A percentile compares a stretch with the other conserved stretches of the same genome.
phyloP scores from a whole-genome alignment of 495 filamentous ascomycete genomes.

The Tuber umbilicatum region DNA sequence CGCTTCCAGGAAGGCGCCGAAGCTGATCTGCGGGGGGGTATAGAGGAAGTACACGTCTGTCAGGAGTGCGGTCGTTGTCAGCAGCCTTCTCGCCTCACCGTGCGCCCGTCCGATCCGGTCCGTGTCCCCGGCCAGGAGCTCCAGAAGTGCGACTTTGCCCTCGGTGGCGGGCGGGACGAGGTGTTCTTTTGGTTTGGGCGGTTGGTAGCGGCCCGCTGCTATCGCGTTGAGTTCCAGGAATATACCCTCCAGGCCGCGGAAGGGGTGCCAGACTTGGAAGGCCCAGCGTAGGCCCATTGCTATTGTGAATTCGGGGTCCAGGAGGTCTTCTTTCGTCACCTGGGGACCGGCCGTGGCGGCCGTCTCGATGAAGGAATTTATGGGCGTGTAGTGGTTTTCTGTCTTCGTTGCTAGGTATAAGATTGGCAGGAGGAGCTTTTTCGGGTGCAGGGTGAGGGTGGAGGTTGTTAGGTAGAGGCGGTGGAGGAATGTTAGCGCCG shows the following conservation, averaged over 20 bases:
- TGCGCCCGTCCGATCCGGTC: constrained; percentile 61
- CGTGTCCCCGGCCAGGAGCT: neutral
- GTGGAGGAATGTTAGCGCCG: constrained; percentile 82
- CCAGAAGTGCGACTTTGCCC: constrained; percentile 8
- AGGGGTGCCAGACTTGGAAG: constrained; percentile 87
- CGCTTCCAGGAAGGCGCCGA: constrained; percentile 66
- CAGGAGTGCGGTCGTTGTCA: constrained; percentile 72
- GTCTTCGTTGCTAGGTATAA: constrained; percentile 90
- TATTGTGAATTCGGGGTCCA: constrained; percentile 83
- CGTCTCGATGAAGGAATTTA: constrained; percentile 57
- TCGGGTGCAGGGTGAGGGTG: constrained; percentile 87
- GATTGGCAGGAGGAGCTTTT: constrained; percentile 73
- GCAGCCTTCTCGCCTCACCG: constrained; percentile 58
- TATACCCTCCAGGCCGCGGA: constrained; percentile 75
- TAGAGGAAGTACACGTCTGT: constrained; percentile 95
- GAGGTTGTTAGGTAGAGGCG: constrained; percentile 94
- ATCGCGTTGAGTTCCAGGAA: constrained; percentile 73
- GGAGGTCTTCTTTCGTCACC: constrained; percentile 65
- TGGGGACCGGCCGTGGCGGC: constrained; percentile 55
- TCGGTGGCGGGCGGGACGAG: constrained; percentile 8
- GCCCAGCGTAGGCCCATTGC: constrained; percentile 90
- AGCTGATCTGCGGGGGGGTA: constrained; percentile 88
- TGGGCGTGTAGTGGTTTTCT: constrained; percentile 70
- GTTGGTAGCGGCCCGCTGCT: constrained; percentile 48
- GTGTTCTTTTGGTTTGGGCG: neutral